Base-by-base conservation (phyloP, 768 basidiomycete species). In the Calocybe indica region DNA sequence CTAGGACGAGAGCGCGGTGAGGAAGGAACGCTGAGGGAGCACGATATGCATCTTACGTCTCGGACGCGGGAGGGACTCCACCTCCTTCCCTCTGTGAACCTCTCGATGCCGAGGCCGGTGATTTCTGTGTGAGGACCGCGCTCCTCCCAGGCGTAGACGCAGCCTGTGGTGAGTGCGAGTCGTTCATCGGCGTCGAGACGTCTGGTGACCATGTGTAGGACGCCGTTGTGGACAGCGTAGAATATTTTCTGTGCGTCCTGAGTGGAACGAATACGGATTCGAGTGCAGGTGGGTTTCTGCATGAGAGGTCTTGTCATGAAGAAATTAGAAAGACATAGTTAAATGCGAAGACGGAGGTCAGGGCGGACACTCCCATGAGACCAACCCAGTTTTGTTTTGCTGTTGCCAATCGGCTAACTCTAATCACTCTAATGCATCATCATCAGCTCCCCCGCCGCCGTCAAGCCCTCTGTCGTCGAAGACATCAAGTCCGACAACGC, bases 21-120 rank as follows among this genome's bases (percentile, higher is more conserved):
- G 14, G 14, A 28, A 39, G 49, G 47, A 44, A 46, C 54, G 13
- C 10, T 46, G 31, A 28, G 34, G 15, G 36, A 46, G 22, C 48
- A 40, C 51, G 41, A 44, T 40, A 45, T 50, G 48, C 45, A 35
- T 58, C 82, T 51, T 58, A 86, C 87, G 63, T 91, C 88, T 63
- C 88, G 78, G 48, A 91, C 87, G 47, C 88, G 80, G 42, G 86
- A 88, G 36, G 88, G 82, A 37, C 84, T 85, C 88, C 88, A 91
- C 53, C 83, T 75, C 57, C 83, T 75, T 15, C 88, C 88, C 61
- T 91, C 88, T 4, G 88, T 91, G 65, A 88, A 91, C 29, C 88
- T 77, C 59, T 91, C 89, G 59, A 91, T 91, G 30, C 86, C 85
- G 31, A 88, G 73, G 10, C 87, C 86, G 2, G 83, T 85, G 10